phyloP scores from a whole-genome alignment of 805 yeast genomes.

The Wickerhamiella cacticola region DNA sequence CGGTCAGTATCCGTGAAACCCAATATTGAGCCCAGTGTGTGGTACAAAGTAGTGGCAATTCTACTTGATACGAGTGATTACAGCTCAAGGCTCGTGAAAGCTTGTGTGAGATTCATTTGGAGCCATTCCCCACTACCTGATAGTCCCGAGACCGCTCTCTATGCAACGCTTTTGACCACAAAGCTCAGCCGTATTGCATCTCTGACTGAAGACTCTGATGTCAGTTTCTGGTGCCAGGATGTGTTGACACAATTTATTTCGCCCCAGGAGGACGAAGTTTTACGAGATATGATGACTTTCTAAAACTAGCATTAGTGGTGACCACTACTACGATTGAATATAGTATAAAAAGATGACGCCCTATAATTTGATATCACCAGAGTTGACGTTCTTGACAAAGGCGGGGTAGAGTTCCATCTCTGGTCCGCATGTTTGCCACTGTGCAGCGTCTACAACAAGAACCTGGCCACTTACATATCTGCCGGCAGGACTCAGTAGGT shows the following conservation, averaged over 20 bases:
- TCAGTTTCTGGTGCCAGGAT: constrained; percentile 1
- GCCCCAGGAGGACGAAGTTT: background rate
- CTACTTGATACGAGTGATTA: background rate
- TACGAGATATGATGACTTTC: background rate
- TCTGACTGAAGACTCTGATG: background rate
- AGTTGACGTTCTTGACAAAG: constrained; percentile 26
- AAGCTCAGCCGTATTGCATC: constrained; percentile 1
- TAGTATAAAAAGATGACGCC: too few species aligned
- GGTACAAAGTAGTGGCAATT: background rate
- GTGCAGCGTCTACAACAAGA: constrained; percentile 79
- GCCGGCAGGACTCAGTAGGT: constrained; percentile 73
- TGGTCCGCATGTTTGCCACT: constrained; percentile 39
- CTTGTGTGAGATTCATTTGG: constrained; percentile 2
- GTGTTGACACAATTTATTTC: background rate
- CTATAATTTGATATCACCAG: constrained; percentile 31
- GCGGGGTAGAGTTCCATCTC: constrained; percentile 37
- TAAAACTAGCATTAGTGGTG: background rate
- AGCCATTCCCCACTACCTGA: background rate
- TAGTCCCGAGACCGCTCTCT: background rate
- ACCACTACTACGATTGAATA: too few species aligned
- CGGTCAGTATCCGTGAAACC: background rate
- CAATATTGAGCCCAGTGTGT: background rate
- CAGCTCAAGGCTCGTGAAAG: background rate
- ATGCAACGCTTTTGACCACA: background rate
- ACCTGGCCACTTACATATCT: constrained; percentile 64